These are phyloP conservation scores for Xylaria sp. DNA, from an alignment of 2,329 filamentous ascomycete genomes.

Conservation along the genomic window DNA sequence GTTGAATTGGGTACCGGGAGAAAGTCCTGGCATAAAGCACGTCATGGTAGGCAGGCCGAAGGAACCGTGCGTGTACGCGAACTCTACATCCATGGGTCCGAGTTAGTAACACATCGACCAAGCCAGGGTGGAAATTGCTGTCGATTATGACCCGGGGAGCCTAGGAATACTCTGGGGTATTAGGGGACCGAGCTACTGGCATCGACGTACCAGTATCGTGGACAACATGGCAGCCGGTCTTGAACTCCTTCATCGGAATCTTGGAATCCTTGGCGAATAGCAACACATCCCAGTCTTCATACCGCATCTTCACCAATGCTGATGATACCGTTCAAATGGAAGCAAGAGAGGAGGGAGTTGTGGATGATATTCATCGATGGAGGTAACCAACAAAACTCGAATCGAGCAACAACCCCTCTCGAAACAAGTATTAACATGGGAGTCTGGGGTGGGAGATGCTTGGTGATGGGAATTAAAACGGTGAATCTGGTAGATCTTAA, in stretches of 20 bases:
- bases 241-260: slow-evolving; percentile 80
- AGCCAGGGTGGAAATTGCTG: background rate
- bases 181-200: background rate
- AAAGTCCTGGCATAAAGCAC: slow-evolving; percentile 70
- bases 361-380: slow-evolving; percentile 24
- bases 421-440: slow-evolving; percentile 15
- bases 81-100: slow-evolving; percentile 46
- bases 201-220: slow-evolving; percentile 47
- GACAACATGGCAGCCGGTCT: slow-evolving; percentile 74
- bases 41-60: slow-evolving; percentile 66
- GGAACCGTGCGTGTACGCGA: slow-evolving; percentile 52
- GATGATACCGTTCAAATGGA: slow-evolving; percentile 25
- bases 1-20: slow-evolving; percentile 62
- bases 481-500: slow-evolving; percentile 5
- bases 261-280: slow-evolving; percentile 71
- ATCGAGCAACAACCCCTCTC: slow-evolving; percentile 24
- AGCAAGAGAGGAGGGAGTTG: slow-evolving; percentile 19
- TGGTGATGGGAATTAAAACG: slow-evolving; percentile 22
- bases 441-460: slow-evolving; percentile 19
- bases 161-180: background rate
- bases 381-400: slow-evolving; percentile 29
- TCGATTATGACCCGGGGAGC: background rate
- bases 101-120: slow-evolving; percentile 7
- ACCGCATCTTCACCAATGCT: slow-evolving; percentile 65
- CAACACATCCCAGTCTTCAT: slow-evolving; percentile 83